Evolutionary conservation across 306 rosid species (phyloP).

Genomic region (Prosopis cineraria): DNA sequence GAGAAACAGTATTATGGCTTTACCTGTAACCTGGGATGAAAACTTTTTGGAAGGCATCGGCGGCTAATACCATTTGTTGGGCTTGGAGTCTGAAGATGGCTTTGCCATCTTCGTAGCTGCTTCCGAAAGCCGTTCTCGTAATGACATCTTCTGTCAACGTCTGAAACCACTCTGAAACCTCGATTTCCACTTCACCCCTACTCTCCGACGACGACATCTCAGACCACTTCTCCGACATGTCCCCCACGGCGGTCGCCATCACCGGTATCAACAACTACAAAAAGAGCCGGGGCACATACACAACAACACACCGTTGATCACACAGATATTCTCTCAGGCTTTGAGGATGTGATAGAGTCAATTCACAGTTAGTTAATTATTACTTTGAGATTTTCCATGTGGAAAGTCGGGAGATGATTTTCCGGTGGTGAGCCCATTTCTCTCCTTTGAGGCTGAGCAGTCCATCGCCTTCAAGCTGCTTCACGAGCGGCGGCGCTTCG

Average conservation of each 20-base stretch:
- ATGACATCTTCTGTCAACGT: constrained; percentile 79
- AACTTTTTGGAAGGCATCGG: constrained; percentile 85
- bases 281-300: neutral
- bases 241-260: constrained; percentile 73
- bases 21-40: constrained; percentile 97
- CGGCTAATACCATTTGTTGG: constrained; percentile 80
- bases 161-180: constrained; percentile 84
- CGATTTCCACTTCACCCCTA: constrained; percentile 81
- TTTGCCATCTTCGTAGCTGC: constrained; percentile 91
- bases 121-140: constrained; percentile 78
- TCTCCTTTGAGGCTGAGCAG: constrained; percentile 91
- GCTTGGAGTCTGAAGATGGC: constrained; percentile 76
- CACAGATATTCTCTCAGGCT: neutral
- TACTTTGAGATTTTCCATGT: constrained; percentile 93
- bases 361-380: constrained; percentile 1
- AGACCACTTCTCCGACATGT: constrained; percentile 80
- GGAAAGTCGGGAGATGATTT: constrained; percentile 84
- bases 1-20: neutral
- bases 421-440: constrained; percentile 95
- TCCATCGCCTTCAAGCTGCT: constrained; percentile 96
- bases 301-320: neutral
- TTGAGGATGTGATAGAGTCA: neutral
- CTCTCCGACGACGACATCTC: constrained; percentile 30
- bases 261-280: constrained; percentile 75
- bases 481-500: constrained; percentile 93